A percentile compares a stretch with the other conserved stretches of the same genome.
Evolutionary conservation across 768 basidiomycete species (phyloP).

Genomic region (Termitomyces sp.): DNA sequence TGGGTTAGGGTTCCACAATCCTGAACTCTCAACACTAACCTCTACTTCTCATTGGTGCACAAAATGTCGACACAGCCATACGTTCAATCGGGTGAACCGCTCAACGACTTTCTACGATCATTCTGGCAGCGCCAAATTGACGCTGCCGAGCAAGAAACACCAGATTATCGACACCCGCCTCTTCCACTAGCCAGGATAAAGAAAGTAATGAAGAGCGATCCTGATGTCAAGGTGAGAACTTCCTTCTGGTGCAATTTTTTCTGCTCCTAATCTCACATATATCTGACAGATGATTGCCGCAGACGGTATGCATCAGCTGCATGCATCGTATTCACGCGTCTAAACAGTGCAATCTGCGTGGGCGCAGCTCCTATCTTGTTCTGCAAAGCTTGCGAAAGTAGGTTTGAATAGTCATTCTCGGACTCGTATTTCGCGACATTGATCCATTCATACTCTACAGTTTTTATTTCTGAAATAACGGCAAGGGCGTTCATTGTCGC

Average conservation of each 20-base stretch:
- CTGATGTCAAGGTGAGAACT: slow-evolving; percentile 83
- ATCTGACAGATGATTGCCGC: slow-evolving; percentile 89
- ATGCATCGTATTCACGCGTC: slow-evolving; percentile 17
- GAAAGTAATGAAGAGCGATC: slow-evolving; percentile 99
- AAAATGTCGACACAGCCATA: slow-evolving; percentile 46
- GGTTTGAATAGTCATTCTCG: slow-evolving; percentile 28
- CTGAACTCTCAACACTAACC: background rate
- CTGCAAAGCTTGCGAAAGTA: slow-evolving; percentile 98
- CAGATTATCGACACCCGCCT: slow-evolving; percentile 84
- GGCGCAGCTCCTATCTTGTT: slow-evolving; percentile 84
- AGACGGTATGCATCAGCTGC: slow-evolving; percentile 57
- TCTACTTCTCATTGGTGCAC: slow-evolving; percentile 39
- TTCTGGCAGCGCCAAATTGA: slow-evolving; percentile 93
- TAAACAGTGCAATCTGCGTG: slow-evolving; percentile 11
- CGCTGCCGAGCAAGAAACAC: slow-evolving; percentile 82
- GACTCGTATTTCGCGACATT: background rate
- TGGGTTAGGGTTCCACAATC: slow-evolving; percentile 5
- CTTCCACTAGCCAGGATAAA: slow-evolving; percentile 95
- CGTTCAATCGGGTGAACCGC: slow-evolving; percentile 81
- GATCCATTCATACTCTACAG: slow-evolving; percentile 34
- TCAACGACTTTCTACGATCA: slow-evolving; percentile 78
- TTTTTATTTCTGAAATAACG: slow-evolving; percentile 97
- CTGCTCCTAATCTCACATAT: slow-evolving; percentile 6
- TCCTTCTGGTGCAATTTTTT: slow-evolving; percentile 5
- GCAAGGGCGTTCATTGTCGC: slow-evolving; percentile 94